Evolutionary conservation across 768 basidiomycete genomes (phyloP).

Genomic region (Pilatotrama ljubarskyi): DNA sequence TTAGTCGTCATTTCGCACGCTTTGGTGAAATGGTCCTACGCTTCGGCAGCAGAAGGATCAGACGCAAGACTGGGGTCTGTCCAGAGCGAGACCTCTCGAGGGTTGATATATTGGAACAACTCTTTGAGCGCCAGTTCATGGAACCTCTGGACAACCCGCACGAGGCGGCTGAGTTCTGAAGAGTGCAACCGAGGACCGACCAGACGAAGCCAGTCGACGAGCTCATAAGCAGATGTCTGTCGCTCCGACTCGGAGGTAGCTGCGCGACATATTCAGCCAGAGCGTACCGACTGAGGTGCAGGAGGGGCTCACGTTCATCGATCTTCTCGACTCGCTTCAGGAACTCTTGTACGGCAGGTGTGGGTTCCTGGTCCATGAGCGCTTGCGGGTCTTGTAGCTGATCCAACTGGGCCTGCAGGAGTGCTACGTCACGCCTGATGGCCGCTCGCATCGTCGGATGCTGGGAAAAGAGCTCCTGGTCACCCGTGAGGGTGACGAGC

Average conservation of each 20-base stretch:
- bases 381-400: constrained; percentile 29
- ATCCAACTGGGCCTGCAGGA: constrained; percentile 40
- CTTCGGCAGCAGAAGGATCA: constrained; percentile 22
- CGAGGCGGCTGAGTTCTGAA: constrained; percentile 43
- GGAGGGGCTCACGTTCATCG: constrained; percentile 46
- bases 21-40: constrained; percentile 30
- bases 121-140: constrained; percentile 43
- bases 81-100: constrained; percentile 46
- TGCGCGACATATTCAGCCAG: constrained; percentile 24
- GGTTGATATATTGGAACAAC: constrained; percentile 46
- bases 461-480: constrained; percentile 35
- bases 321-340: constrained; percentile 44
- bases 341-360: constrained; percentile 42
- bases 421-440: constrained; percentile 45
- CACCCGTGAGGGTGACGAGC: constrained; percentile 37
- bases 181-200: constrained; percentile 36
- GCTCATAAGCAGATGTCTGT: constrained; percentile 47
- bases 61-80: constrained; percentile 33
- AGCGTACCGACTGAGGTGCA: not conserved
- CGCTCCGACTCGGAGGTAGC: constrained; percentile 39
- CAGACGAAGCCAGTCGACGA: constrained; percentile 67
- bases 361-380: constrained; percentile 5
- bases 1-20: not conserved
- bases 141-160: constrained; percentile 40
- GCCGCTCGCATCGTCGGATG: constrained; percentile 38